phyloP scores from a whole-genome alignment of 371 early-diverging fungal genomes.

The Mucor plumbeus region DNA sequence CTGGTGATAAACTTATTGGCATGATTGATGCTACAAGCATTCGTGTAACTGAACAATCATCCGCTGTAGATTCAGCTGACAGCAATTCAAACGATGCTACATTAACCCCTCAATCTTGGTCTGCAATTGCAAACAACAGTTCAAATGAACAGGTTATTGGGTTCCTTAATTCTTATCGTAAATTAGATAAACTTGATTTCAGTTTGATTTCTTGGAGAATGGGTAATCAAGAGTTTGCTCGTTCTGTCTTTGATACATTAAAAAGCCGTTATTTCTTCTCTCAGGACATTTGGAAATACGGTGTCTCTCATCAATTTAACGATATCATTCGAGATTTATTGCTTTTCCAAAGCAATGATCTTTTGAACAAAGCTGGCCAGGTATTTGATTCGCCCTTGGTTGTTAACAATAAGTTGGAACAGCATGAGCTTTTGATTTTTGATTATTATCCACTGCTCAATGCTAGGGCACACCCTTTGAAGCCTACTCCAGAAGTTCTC shows the following conservation, averaged over 20 bases:
- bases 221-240: conserved; percentile 37
- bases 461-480: conserved; percentile 41
- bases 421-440: conserved; percentile 19
- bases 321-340: conserved; percentile 37
- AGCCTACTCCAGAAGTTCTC: conserved; percentile 31
- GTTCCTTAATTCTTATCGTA: conserved; percentile 26
- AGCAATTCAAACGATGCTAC: not conserved
- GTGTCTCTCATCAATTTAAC: conserved; percentile 36
- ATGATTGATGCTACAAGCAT: not conserved
- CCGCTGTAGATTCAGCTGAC: not conserved
- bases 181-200: conserved; percentile 35
- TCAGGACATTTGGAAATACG: conserved; percentile 35
- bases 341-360: conserved; percentile 8
- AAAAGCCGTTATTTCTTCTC: conserved; percentile 22
- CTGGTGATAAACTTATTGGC: conserved; percentile 24
- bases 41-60: not conserved
- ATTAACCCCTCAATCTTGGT: conserved; percentile 23
- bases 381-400: conserved; percentile 53
- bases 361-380: conserved; percentile 33
- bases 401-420: conserved; percentile 13
- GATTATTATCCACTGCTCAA: conserved; percentile 63
- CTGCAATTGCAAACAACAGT: conserved; percentile 25
- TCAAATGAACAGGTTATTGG: conserved; percentile 28
- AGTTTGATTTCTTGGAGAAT: conserved; percentile 39
- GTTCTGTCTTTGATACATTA: conserved; percentile 28